These are phyloP conservation scores for Pinus albicaulis DNA, from an alignment of 75 land plant species.

Conservation along the genomic window DNA sequence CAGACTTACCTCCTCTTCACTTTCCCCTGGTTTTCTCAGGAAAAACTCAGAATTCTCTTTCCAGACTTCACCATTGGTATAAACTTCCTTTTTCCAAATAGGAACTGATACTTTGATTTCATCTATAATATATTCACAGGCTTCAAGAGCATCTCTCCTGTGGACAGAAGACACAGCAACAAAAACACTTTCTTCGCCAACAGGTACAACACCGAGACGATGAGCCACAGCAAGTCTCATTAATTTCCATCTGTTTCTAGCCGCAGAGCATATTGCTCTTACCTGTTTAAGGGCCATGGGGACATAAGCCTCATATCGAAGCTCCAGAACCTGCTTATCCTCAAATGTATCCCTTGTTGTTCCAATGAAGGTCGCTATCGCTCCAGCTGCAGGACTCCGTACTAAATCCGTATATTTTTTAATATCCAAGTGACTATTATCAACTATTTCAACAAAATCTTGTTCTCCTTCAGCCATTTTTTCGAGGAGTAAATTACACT, in stretches of 20 bases:
- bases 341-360: slow-evolving; percentile 84
- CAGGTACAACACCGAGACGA: slow-evolving; percentile 70
- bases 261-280: slow-evolving; percentile 46
- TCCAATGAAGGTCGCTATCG: slow-evolving; percentile 88
- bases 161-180: slow-evolving; percentile 86
- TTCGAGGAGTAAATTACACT: no score
- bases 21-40: slow-evolving; percentile 21
- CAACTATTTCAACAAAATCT: slow-evolving; percentile 25
- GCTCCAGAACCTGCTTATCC: slow-evolving; percentile 62
- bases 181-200: slow-evolving; percentile 88
- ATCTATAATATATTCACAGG: slow-evolving; percentile 82
- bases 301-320: slow-evolving; percentile 82
- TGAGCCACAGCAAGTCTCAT: slow-evolving; percentile 60
- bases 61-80: slow-evolving; percentile 88
- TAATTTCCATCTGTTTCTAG: slow-evolving; percentile 59
- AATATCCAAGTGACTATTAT: slow-evolving; percentile 39
- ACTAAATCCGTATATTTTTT: slow-evolving; percentile 55
- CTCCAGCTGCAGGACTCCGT: slow-evolving; percentile 66
- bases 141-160: slow-evolving; percentile 74
- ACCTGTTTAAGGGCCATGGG: slow-evolving; percentile 76
- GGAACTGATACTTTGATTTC: slow-evolving; percentile 91
- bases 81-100: slow-evolving; percentile 98
- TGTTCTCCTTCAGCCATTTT: not conserved
- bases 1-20: slow-evolving; percentile 14
- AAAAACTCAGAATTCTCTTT: slow-evolving; percentile 91